Base-by-base conservation (phyloP, 2,329 filamentous ascomycete species). In the Pseudocercospora cruenta region DNA sequence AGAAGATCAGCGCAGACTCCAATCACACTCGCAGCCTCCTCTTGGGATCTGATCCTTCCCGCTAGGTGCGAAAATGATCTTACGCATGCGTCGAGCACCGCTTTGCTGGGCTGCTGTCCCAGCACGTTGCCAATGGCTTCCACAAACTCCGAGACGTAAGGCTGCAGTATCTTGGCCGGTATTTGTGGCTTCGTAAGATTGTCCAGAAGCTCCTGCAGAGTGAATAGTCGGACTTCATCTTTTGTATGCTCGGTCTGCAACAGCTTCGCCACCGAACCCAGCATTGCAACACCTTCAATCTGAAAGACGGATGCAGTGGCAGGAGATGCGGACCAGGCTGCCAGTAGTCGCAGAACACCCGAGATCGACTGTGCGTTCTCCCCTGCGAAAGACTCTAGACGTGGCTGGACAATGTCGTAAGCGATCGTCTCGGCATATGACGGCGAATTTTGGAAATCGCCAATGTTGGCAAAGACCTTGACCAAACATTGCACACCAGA, bases 321-420 rank as follows among this genome's bases (percentile, higher is more conserved):
- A 3, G 55, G 1, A 0, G 87, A 83, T 65, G 86, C 86, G 3
- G 92, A 90, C 91, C 94, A 97, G 1, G 91, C 91, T 3, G 88
- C 88, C 69, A 99, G 88, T 4, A 99, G 83, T 68, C 90, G 89
- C 67, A 97, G 85, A 47, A 93, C 86, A 16, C 90, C 91, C 2
- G 95, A 98, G 7, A 97, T 84, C 14, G 93, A 92, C 76, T 99
- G 94, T 0, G 93, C 91, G 51, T 92, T 97, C 80, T 99, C 95
- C 4, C 87, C 83, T 0, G 93, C 88, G 62, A 99, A 87, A 64
- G 91, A 92, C 2, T 90, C 86, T 19, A 98, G 82, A 70, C 93
- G 87, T 19, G 92, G 92, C 60, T 87, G 88, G 54, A 99, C 84
- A 26, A 96, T 82, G 74, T 97, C 90, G 28, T 86, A 82, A 61